Base-by-base conservation (phyloP, 805 yeast genomes). In the Kodamaea jinghongensis region DNA sequence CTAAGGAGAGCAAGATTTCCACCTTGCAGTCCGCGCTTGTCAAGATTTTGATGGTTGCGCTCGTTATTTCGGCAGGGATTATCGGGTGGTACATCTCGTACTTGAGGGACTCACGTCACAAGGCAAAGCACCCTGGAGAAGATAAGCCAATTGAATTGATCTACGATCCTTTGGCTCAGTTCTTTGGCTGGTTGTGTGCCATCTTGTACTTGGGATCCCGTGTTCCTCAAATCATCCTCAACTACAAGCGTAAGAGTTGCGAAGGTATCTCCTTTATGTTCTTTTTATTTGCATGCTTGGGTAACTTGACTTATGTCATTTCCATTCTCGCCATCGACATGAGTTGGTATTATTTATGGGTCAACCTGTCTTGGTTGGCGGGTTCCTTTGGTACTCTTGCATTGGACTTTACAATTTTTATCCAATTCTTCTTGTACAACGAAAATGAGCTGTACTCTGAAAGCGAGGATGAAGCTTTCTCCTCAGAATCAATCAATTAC, bases 191-290 rank as follows among this genome's bases (percentile, higher is more conserved):
- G 83, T 56, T 77, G 28, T 83, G 90, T 66, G 93, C 95, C 6
- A 57, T 68, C 1, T 67, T 86, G 29, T 86, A 86, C 54, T 64
- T 91, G 44, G 96, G 96, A 2, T 90, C 98, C 12, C 73, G 99
- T 51, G 64, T 93, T 20, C 99, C 99, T 1, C 99, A 93, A 65
- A 87, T 93, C 39, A 60, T 87, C 43, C 72, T 91, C 45, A 93
- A 93, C 63, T 87, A 74, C 56, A 73, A 82, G 58, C 76, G 97
- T 55, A 90, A 89, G 63, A 84, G 95, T 2, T 89, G 96, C 58
- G 98, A 93, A 46, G 98, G 98, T 16, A 86, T 91, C 35, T 87
- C 96, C 8, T 87, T 93, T 55, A 73, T 91, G 72, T 91, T 93
- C 63, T 91, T 91, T 65, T 66, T 93, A 15, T 91, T 93, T 71